Percentiles rank a stretch among this genome's conserved stretches.
These are phyloP conservation scores for Apiotrichum veenhuisii DNA, from an alignment of 1,284 basidiomycete species.

Conservation along the genomic window DNA sequence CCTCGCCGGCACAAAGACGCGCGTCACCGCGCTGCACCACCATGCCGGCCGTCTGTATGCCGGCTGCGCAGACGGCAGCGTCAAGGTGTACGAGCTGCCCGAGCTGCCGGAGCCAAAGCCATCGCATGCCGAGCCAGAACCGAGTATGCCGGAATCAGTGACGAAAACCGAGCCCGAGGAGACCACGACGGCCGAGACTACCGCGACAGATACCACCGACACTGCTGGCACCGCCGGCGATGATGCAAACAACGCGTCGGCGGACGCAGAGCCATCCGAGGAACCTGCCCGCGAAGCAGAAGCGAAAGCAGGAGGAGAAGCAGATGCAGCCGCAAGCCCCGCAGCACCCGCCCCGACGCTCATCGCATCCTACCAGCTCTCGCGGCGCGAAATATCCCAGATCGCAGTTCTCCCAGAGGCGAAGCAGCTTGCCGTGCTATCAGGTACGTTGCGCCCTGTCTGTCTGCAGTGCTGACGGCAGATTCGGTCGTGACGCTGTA, in stretches of 20 bases:
- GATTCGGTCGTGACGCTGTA: constrained; percentile 46
- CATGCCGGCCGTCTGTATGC: constrained; percentile 71
- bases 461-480: constrained; percentile 20
- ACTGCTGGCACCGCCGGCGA: background rate
- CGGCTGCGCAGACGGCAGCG: constrained; percentile 65
- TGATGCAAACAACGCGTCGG: constrained; percentile 30
- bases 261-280: background rate
- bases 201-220: no score
- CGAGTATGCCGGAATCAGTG: no score
- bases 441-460: constrained; percentile 56
- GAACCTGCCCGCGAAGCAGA: background rate
- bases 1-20: constrained; percentile 27
- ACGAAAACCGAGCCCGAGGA: no score
- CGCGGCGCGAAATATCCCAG: constrained; percentile 74
- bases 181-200: background rate
- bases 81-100: constrained; percentile 51
- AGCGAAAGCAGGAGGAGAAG: background rate
- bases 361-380: constrained; percentile 59
- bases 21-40: constrained; percentile 40
- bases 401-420: constrained; percentile 77
- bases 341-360: background rate
- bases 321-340: no score
- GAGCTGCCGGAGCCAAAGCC: background rate
- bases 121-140: no score
- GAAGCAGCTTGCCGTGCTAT: constrained; percentile 73